Evolutionary conservation across 768 basidiomycete species (phyloP).

Genomic region (Lactarius sanguifluus): DNA sequence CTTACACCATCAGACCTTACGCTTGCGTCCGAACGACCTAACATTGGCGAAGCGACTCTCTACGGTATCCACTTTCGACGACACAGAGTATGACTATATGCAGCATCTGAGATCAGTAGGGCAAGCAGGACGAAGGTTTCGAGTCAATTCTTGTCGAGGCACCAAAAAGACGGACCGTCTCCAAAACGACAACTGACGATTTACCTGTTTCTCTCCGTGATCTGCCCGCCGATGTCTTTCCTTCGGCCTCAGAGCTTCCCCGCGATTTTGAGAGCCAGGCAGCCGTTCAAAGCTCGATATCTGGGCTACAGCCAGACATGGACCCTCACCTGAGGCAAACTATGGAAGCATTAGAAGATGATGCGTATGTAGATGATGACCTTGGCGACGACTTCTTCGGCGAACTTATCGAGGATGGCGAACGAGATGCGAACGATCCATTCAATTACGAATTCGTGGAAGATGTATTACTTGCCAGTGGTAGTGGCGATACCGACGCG

Average conservation of each 20-base stretch:
- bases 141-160: conserved; percentile 82
- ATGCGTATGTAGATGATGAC: conserved; percentile 84
- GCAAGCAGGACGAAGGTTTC: conserved; percentile 73
- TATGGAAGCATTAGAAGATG: conserved; percentile 93
- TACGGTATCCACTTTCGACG: conserved; percentile 96
- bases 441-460: conserved; percentile 69
- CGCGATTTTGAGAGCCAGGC: conserved; percentile 74
- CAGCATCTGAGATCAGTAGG: conserved; percentile 87
- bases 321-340: conserved; percentile 92
- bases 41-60: conserved; percentile 81
- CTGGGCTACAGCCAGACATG: conserved; percentile 94
- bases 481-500: conserved; percentile 34
- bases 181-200: conserved; percentile 43
- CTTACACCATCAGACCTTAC: conserved; percentile 50
- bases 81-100: conserved; percentile 98
- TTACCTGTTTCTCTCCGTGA: conserved; percentile 48
- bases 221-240: conserved; percentile 67
- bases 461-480: conserved; percentile 41
- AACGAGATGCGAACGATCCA: conserved; percentile 59
- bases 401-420: conserved; percentile 70
- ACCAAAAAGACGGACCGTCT: conserved; percentile 43
- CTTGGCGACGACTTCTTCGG: conserved; percentile 76
- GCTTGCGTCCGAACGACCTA: conserved; percentile 46
- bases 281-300: conserved; percentile 75
- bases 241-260: conserved; percentile 73